Percentiles rank a stretch among this genome's conserved stretches.
Evolutionary conservation across 805 yeast genomes (phyloP).

Genomic region (Kazachstania martiniae): DNA sequence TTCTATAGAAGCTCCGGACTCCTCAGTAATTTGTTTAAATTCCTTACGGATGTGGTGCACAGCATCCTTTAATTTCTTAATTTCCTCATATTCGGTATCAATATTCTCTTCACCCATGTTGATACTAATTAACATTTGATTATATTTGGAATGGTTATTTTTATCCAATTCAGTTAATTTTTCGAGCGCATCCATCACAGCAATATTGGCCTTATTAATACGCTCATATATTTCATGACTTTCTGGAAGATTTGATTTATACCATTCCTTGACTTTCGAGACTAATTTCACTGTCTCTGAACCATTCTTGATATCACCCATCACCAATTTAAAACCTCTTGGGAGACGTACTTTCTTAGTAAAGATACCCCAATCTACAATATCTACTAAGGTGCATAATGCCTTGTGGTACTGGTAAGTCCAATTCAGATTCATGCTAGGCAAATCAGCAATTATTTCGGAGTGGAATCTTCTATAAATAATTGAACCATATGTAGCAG

Average conservation of each 20-base stretch:
- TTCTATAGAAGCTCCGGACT: slow-evolving; percentile 79
- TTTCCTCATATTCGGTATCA: slow-evolving; percentile 8
- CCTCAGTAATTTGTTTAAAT: slow-evolving; percentile 49
- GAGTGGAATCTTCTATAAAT: slow-evolving; percentile 71
- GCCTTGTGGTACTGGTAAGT: slow-evolving; percentile 18
- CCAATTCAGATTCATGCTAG: slow-evolving; percentile 8
- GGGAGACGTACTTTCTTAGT: slow-evolving; percentile 55
- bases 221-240: slow-evolving; percentile 42
- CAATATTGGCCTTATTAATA: slow-evolving; percentile 49
- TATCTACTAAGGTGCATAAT: slow-evolving; percentile 31
- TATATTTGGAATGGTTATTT: slow-evolving; percentile 30
- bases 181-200: slow-evolving; percentile 40
- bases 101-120: slow-evolving; percentile 5
- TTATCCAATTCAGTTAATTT: slow-evolving; percentile 29
- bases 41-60: slow-evolving; percentile 42
- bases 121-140: slow-evolving; percentile 13
- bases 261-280: slow-evolving; percentile 64
- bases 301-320: slow-evolving; percentile 93
- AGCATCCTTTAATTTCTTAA: slow-evolving; percentile 31
- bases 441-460: slow-evolving; percentile 32
- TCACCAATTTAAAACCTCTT: slow-evolving; percentile 51
- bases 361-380: slow-evolving; percentile 50
- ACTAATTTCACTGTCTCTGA: slow-evolving; percentile 92
- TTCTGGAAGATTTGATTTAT: slow-evolving; percentile 36
- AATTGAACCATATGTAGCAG: slow-evolving; percentile 88